These are phyloP conservation scores for Zymoseptoria pseudotritici DNA, from an alignment of 2,329 filamentous ascomycete genomes.

Conservation along the genomic window DNA sequence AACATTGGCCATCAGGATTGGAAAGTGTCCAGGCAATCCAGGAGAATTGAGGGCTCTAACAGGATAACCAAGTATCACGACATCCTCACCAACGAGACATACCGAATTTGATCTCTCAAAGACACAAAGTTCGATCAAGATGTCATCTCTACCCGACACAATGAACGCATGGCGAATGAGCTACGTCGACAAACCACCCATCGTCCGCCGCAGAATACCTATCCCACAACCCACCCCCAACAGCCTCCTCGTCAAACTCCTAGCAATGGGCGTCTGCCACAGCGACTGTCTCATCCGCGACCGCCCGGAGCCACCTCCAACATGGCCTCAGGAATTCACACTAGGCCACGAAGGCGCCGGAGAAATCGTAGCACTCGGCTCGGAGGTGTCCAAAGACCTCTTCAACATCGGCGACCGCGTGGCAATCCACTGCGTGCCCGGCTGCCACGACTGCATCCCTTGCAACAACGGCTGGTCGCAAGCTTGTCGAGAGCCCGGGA, in stretches of 20 bases:
- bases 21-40: not conserved
- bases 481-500: constrained; percentile 26
- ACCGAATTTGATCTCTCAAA: too few species aligned
- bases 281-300: constrained; percentile 29
- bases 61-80: not conserved
- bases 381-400: constrained; percentile 2
- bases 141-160: constrained; percentile 1
- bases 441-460: constrained; percentile 33
- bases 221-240: constrained; percentile 22
- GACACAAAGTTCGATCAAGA: not conserved
- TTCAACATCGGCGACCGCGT: constrained; percentile 26
- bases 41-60: not conserved
- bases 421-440: constrained; percentile 30
- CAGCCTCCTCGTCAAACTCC: constrained; percentile 28
- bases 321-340: constrained; percentile 12
- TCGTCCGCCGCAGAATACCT: constrained; percentile 26
- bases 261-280: constrained; percentile 31
- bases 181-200: constrained; percentile 19
- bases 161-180: constrained; percentile 7
- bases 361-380: constrained; percentile 15
- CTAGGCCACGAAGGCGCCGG: constrained; percentile 20
- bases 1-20: not conserved
- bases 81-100: not conserved
- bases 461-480: constrained; percentile 36
- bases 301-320: constrained; percentile 9